These are phyloP conservation scores for Hysterium pulicare DNA, from an alignment of 2,329 filamentous ascomycete species.

Conservation along the genomic window DNA sequence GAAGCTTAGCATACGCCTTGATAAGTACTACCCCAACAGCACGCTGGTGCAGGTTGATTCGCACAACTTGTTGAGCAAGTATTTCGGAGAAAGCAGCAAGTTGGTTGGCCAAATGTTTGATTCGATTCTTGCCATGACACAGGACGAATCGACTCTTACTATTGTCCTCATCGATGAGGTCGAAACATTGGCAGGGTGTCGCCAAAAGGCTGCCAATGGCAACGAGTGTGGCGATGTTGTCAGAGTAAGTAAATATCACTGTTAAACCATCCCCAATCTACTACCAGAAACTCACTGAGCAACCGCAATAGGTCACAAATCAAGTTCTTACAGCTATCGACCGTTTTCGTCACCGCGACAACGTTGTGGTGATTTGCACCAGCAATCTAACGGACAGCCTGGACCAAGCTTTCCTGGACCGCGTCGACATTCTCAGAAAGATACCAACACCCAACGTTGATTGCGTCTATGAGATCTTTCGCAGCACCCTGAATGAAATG, in stretches of 20 bases:
- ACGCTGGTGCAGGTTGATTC: slow-evolving; percentile 47
- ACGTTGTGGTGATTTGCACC: slow-evolving; percentile 50
- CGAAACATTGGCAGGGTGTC: slow-evolving; percentile 46
- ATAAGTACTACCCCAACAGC: slow-evolving; percentile 31
- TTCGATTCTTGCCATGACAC: slow-evolving; percentile 32
- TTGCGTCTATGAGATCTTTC: slow-evolving; percentile 48
- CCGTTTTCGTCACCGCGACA: slow-evolving; percentile 39
- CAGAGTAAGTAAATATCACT: slow-evolving; percentile 27
- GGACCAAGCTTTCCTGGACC: slow-evolving; percentile 49
- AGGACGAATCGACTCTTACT: slow-evolving; percentile 41
- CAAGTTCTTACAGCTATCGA: slow-evolving; percentile 50
- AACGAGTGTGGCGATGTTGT: slow-evolving; percentile 48
- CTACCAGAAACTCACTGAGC: neutral
- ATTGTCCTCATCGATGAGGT: slow-evolving; percentile 51
- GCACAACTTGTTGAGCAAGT: slow-evolving; percentile 45
- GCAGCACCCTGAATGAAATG: slow-evolving; percentile 47
- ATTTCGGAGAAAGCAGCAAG: slow-evolving; percentile 47
- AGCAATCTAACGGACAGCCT: slow-evolving; percentile 47
- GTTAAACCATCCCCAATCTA: neutral
- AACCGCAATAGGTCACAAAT: slow-evolving; percentile 40
- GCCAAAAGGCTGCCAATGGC: slow-evolving; percentile 38
- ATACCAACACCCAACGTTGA: slow-evolving; percentile 39
- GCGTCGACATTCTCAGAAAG: slow-evolving; percentile 47
- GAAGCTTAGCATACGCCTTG: slow-evolving; percentile 47
- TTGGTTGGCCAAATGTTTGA: slow-evolving; percentile 44